Conservation (phyloP, 208 protist genomes). For the Wallacemonas collosoma region DNA sequence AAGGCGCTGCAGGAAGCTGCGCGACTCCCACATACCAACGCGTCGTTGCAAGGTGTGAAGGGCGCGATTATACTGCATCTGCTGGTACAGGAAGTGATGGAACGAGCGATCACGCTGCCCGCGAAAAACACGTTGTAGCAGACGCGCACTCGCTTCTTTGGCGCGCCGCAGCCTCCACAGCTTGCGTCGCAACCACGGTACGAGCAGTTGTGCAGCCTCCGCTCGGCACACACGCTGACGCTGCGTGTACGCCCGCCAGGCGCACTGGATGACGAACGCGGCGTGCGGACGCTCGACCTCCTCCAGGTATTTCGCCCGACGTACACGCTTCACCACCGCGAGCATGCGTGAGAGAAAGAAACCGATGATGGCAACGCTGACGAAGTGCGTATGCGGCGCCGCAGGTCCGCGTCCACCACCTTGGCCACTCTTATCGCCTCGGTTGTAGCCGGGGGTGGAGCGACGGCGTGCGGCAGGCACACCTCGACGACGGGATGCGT, state of each 20-base stretch:
- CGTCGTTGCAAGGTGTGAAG: slow-evolving; percentile 38
- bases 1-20: slow-evolving; percentile 39
- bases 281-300: slow-evolving; percentile 51
- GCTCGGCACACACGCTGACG: slow-evolving; percentile 34
- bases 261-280: slow-evolving; percentile 67
- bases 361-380: slow-evolving; percentile 16
- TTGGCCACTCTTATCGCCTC: slow-evolving; percentile 10
- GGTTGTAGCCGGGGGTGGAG: slow-evolving; percentile 6
- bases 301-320: slow-evolving; percentile 27
- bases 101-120: slow-evolving; percentile 54
- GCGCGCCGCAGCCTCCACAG: slow-evolving; percentile 36
- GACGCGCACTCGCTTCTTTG: slow-evolving; percentile 46
- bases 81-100: slow-evolving; percentile 56
- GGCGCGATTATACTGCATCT: slow-evolving; percentile 51
- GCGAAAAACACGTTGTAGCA: slow-evolving; percentile 76
- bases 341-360: slow-evolving; percentile 34
- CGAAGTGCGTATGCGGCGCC: slow-evolving; percentile 13
- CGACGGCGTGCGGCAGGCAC: not conserved
- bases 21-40: slow-evolving; percentile 48
- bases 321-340: slow-evolving; percentile 28
- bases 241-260: slow-evolving; percentile 55
- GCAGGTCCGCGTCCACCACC: slow-evolving; percentile 9
- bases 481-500: slow-evolving; percentile 5
- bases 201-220: slow-evolving; percentile 40
- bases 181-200: slow-evolving; percentile 50